Percentiles rank a stretch among this genome's conserved stretches.
Conservation (phyloP, 2,329 filamentous ascomycete genomes). For the Fusarium stilboides region DNA sequence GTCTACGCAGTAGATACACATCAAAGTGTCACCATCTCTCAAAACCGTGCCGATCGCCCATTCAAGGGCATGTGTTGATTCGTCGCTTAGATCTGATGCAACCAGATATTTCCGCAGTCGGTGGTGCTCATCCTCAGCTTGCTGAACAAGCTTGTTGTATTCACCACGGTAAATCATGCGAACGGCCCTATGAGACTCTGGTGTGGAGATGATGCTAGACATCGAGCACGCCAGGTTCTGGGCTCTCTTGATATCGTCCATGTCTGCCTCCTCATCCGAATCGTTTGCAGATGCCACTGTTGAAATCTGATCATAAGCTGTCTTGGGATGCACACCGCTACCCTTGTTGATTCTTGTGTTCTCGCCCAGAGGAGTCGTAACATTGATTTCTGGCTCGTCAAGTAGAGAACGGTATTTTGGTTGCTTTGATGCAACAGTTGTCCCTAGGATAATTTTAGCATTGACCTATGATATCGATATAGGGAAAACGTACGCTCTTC, state of each 20-base stretch:
- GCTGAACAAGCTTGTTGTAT: constrained; percentile 80
- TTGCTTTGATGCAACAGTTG: constrained; percentile 67
- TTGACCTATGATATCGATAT: not conserved
- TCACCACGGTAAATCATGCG: constrained; percentile 93
- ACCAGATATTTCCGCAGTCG: constrained; percentile 92
- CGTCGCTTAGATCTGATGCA: constrained; percentile 94
- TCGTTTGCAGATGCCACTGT: constrained; percentile 74
- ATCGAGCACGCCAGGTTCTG: constrained; percentile 87
- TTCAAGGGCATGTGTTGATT: constrained; percentile 94
- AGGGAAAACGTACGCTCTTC: constrained; percentile 77
- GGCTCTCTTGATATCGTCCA: constrained; percentile 87
- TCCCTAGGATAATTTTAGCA: constrained; percentile 57
- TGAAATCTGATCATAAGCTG: constrained; percentile 83
- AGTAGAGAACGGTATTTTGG: constrained; percentile 72
- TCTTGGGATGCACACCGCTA: constrained; percentile 80
- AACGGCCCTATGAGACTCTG: constrained; percentile 84
- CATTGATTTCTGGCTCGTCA: constrained; percentile 75
- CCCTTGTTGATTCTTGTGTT: constrained; percentile 69
- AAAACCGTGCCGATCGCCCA: constrained; percentile 98
- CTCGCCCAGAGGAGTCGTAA: constrained; percentile 75
- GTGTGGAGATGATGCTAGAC: constrained; percentile 83
- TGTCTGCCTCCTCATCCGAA: constrained; percentile 88
- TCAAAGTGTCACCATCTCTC: constrained; percentile 92
- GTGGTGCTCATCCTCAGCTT: constrained; percentile 83
- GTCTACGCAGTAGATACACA: constrained; percentile 94